Evolutionary conservation across 148 eudicot genomes (phyloP), one percentile per base, ranked within the genome.

Genomic region (Heliosperma pusillum): DNA sequence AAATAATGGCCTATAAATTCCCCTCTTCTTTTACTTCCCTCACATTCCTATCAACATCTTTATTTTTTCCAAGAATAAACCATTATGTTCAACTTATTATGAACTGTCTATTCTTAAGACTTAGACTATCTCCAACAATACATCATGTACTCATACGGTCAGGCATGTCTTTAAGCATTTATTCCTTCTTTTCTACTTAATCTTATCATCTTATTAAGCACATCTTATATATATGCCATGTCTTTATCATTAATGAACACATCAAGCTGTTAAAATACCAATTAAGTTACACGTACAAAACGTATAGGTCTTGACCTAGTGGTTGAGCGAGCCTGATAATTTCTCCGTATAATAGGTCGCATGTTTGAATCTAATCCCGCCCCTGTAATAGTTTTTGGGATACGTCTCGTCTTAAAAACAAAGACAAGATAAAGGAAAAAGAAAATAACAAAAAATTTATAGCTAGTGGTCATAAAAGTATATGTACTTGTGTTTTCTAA

Each of bases 71-170:
- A 75, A 74, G 56, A 33, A 66, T 2, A 16, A 4, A 20, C 45
- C 45, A 66, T 10, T 33, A 66, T 66, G 25, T 45, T 47, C 12
- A 52, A 44, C 68, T 44, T 24, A 59, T 61, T 21, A 19, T 65
- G 77, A 71, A 12, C 16, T 65, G 83, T 76, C 79, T 44, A 61
- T 36, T 76, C 80, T 81, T 80, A 77, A 56, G 55, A 25, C 68
- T 58, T 60, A 61, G 57, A 56, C 56, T 19, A 66, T 69, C 25
- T 60, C 66, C 45, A 50, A 25, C 66, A 75, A n/a, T 24, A 5
- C 66, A 75, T 26, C 7, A 63, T n/a, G n/a, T n/a, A n/a, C n/a
- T n/a, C 8, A 21, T n/a, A 30, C 27, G 19, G 20, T 30, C 25
- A 44, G 68, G 79, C 72, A 65, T 79, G 83, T 67, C 69, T 71